Evolutionary conservation across 257 asterid species (phyloP), one percentile per base, ranked within the genome.

Genomic region (Vinca minor): DNA sequence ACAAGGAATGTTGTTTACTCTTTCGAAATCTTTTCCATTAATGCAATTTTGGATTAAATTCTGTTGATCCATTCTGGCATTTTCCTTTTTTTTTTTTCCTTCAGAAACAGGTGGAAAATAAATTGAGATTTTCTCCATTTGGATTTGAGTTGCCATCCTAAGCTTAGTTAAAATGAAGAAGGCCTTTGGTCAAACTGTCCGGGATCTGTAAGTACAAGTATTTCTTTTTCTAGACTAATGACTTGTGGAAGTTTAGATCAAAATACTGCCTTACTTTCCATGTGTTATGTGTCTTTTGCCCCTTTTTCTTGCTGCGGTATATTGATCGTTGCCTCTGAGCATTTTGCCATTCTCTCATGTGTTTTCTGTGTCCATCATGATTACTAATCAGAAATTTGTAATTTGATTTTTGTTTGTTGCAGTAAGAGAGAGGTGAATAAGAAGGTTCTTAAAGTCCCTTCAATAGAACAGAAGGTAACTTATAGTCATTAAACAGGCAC

Each of bases 401-500:
- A 65, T 72, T 59, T 57, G 39, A 70, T 76, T 65, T 54, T 7
- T 66, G 45, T 75, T 47, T 78, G 59, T 72, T 85, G 90, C 95
- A 93, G 97, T 67, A 89, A 89, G 91, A 78, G 99, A 82, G 99
- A 76, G 77, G 97, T 93, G 71, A 93, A 93, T 78, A 93, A 89
- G 79, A 93, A 87, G 63, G 99, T 93, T 75, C 94, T 89, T 26
- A 89, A 89, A 77, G 96, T 89, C 74, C 97, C 99, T 68, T 81
- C 95, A 0, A 67, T 87, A 69, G 99, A 93, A 70, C 97, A 84
- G 71, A 93, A 93, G 92, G 97, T 86, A 74, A 74, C 62, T 23
- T 47, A n/a, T 59, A 34, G 34, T 28, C 59, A 26, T 55, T 28
- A 52, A 15, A 23, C 41, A 29, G 23, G 60, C 48, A 55, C 18